Conservation (phyloP, 345 rosid species). For the Firmiana major region DNA sequence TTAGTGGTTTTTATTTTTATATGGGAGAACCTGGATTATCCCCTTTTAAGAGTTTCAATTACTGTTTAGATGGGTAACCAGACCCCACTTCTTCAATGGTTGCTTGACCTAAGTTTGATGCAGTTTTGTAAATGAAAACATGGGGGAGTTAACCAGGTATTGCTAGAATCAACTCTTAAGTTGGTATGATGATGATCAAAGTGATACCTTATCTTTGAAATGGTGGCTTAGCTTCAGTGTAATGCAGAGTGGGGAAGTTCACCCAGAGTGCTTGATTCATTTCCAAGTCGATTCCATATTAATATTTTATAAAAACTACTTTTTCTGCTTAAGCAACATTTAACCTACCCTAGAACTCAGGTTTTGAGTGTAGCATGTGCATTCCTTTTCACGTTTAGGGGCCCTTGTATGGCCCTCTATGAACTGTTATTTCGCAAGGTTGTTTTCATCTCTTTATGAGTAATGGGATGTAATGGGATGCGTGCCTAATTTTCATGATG, state of each 20-base stretch:
- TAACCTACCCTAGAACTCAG: not conserved
- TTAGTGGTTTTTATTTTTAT: not conserved
- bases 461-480: no score
- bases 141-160: not conserved
- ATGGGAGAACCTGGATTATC: not conserved
- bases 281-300: not conserved
- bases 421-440: not conserved
- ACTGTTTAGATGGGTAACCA: not conserved
- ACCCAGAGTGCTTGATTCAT: not conserved
- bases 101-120: not conserved
- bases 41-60: not conserved
- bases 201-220: not conserved
- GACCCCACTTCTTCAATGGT: not conserved
- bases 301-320: not conserved
- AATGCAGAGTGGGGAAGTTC: not conserved
- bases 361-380: not conserved
- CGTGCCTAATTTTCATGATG: not conserved
- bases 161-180: not conserved
- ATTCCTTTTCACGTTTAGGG: not conserved
- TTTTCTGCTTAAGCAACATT: conserved; percentile 6
- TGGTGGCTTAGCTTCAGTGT: not conserved
- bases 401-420: not conserved
- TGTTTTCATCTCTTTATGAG: not conserved
- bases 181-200: not conserved
- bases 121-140: not conserved